Percentiles rank a stretch among this genome's conserved stretches.
These are phyloP conservation scores for Mucor circinelloides DNA, from an alignment of 371 early-diverging fungal species.

Conservation along the genomic window DNA sequence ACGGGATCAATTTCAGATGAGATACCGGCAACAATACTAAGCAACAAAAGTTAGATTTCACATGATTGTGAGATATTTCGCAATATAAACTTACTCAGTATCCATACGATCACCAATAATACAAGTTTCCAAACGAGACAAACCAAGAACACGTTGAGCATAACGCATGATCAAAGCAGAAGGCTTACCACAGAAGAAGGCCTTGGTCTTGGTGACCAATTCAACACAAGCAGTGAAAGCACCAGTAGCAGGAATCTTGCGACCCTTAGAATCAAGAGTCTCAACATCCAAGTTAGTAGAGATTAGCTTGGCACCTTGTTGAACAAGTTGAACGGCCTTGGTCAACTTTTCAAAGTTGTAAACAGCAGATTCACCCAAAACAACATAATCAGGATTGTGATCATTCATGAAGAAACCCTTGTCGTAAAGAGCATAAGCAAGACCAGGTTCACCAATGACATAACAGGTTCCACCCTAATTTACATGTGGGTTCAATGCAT, in stretches of 20 bases:
- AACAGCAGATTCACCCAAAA: slow-evolving; percentile 63
- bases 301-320: slow-evolving; percentile 62
- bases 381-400: slow-evolving; percentile 67
- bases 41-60: not conserved
- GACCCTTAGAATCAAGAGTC: slow-evolving; percentile 57
- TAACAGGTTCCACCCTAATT: slow-evolving; percentile 57
- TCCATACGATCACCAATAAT: slow-evolving; percentile 77
- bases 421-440: slow-evolving; percentile 67
- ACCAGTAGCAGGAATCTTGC: slow-evolving; percentile 64
- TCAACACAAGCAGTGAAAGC: slow-evolving; percentile 66
- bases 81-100: slow-evolving; percentile 48
- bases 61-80: no score
- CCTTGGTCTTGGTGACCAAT: slow-evolving; percentile 65
- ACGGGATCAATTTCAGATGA: slow-evolving; percentile 66
- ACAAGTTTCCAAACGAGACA: slow-evolving; percentile 62
- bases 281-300: slow-evolving; percentile 72
- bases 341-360: slow-evolving; percentile 67
- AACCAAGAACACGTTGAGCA: slow-evolving; percentile 61
- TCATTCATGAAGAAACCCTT: slow-evolving; percentile 71
- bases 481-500: not conserved
- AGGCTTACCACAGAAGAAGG: slow-evolving; percentile 72
- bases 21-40: slow-evolving; percentile 56
- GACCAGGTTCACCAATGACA: slow-evolving; percentile 70
- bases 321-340: slow-evolving; percentile 65
- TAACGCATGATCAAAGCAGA: slow-evolving; percentile 69